Conservation (phyloP, 1,284 basidiomycete genomes). For the Meripilus lineatus region DNA sequence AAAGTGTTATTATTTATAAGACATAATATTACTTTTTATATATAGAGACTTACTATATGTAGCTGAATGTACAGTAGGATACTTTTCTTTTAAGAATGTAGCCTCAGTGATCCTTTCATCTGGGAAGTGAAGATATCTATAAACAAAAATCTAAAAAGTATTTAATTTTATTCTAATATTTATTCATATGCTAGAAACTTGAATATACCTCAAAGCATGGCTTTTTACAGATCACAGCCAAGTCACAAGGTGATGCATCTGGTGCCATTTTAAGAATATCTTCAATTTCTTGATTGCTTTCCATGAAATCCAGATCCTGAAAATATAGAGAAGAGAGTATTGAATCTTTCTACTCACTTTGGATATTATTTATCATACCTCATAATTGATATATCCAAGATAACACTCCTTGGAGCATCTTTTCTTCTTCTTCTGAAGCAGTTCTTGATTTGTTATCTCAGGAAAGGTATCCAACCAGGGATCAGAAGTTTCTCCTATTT, state of each 20-base stretch:
- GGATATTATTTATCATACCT: neutral
- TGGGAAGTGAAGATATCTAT: neutral
- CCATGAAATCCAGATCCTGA: constrained; percentile 1
- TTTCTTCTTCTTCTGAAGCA: neutral
- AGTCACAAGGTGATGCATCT: constrained; percentile 29
- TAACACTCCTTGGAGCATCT: neutral
- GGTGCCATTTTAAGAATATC: constrained; percentile 31
- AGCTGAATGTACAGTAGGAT: neutral
- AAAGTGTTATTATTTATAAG: neutral
- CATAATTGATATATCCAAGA: neutral
- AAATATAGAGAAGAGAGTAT: neutral
- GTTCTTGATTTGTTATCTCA: no score
- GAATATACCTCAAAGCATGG: constrained; percentile 35
- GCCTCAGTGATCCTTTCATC: neutral
- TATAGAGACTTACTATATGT: neutral
- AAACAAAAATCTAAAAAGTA: neutral
- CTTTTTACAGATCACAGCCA: constrained; percentile 34
- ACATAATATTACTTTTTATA: neutral
- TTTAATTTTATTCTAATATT: constrained; percentile 2
- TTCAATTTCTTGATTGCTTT: neutral
- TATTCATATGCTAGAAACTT: constrained; percentile 5
- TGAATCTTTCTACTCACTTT: neutral
- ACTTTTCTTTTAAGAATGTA: neutral
- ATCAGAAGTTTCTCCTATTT: neutral
- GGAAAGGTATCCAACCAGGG: no score